Evolutionary conservation across 2,329 filamentous ascomycete species (phyloP), one percentile per base, ranked within the genome.

Genomic region (Colletotrichum destructivum): DNA sequence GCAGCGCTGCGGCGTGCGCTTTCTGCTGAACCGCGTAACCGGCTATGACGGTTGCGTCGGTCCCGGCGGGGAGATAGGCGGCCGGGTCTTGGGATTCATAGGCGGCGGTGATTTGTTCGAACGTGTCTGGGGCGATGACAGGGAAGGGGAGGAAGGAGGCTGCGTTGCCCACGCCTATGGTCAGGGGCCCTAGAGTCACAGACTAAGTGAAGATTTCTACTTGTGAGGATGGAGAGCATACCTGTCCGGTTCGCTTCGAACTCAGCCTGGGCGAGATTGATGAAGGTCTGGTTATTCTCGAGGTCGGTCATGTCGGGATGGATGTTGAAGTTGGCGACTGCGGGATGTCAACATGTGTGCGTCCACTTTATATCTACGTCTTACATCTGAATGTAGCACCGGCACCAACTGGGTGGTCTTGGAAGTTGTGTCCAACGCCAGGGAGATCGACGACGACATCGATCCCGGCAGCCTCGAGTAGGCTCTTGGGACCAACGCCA

Each of bases 401-500:
- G 4, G 73, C 46, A n/a, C 69, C 51, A 0, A 76, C 75, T 5
- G 78, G 78, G 47, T 83, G 82, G 60, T 83, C 81, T 71, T 83
- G 80, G 54, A 82, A 79, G 68, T 83, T 82, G 51, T 56, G 52
- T 12, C 72, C 64, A 1, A 77, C 72, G 54, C 60, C 90, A 0
- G 89, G 89, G 1, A 90, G 82, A 74, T 92, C 86, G 1, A 84
- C 81, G 52, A 90, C 75, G 4, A 90, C 84, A 0, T 83, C 78
- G 70, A 91, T 90, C 8, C 82, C 80, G 70, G 87, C 80, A 49
- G 76, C 72, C 26, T 77, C 74, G 12, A 84, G 77, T 23, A 83
- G 76, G 1, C 71, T 73, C 40, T 73, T 76, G 0, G 81, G 76
- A 1, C 84, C 84, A 38, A 86, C 81, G 0, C 84, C 84, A 21